Conservation (phyloP, 768 basidiomycete genomes). For the Amanita brunnescens region DNA sequence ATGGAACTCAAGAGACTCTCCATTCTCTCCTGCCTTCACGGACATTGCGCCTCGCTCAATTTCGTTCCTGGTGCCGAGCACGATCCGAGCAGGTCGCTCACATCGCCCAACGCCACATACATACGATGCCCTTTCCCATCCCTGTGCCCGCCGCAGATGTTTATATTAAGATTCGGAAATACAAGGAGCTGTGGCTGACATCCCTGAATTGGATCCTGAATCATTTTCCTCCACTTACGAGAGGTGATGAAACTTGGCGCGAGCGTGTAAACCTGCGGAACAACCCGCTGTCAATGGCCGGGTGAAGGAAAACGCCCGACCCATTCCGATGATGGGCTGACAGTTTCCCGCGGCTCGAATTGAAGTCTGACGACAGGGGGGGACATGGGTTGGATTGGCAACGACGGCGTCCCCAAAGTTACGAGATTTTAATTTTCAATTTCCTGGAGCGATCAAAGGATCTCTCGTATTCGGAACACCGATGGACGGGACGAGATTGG, state of each 20-base stretch:
- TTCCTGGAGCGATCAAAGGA: slow-evolving; percentile 3
- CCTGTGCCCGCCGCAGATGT: slow-evolving; percentile 13
- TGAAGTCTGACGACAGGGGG: background rate
- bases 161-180: slow-evolving; percentile 14
- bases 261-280: slow-evolving; percentile 14
- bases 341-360: too few relatives aligned
- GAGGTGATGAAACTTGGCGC: slow-evolving; percentile 17
- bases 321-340: slow-evolving; percentile 8
- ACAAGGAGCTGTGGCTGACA: slow-evolving; percentile 18
- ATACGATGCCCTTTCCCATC: slow-evolving; percentile 13
- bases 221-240: slow-evolving; percentile 21
- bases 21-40: background rate
- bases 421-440: background rate
- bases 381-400: slow-evolving; percentile 9
- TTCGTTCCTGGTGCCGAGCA: background rate
- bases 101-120: background rate
- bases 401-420: slow-evolving; percentile 7
- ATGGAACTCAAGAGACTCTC: background rate
- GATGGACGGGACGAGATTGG: background rate
- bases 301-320: background rate
- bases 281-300: slow-evolving; percentile 14
- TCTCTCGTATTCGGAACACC: slow-evolving; percentile 13
- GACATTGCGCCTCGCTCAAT: background rate
- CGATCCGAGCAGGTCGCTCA: background rate
- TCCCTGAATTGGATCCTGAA: slow-evolving; percentile 20